phyloP scores from a whole-genome alignment of 2,329 filamentous ascomycete species.

The Calycina herbarum region DNA sequence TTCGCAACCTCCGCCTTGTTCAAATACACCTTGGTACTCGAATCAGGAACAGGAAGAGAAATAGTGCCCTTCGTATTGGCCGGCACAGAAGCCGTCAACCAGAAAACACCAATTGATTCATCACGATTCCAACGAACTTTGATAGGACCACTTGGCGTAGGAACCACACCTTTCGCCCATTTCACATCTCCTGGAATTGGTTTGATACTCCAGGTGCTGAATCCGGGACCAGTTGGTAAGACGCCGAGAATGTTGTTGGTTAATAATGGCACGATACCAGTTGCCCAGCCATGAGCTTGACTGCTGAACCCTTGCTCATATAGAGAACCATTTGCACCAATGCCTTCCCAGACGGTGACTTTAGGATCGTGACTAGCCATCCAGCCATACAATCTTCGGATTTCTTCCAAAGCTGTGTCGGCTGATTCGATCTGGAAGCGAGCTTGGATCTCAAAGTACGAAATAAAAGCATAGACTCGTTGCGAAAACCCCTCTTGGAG shows the following conservation, averaged over 20 bases:
- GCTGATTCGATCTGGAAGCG: constrained; percentile 43
- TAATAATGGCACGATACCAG: constrained; percentile 49
- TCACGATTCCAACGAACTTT: constrained; percentile 42
- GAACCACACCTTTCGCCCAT: constrained; percentile 48
- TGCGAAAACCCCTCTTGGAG: constrained; percentile 42
- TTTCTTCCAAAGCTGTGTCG: constrained; percentile 45
- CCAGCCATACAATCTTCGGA: constrained; percentile 50
- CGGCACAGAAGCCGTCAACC: constrained; percentile 38
- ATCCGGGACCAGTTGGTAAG: constrained; percentile 46
- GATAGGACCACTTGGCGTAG: constrained; percentile 44
- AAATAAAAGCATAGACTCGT: constrained; percentile 53
- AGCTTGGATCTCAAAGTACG: constrained; percentile 54
- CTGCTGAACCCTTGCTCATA: constrained; percentile 51
- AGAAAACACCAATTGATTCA: constrained; percentile 27
- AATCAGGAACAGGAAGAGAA: constrained; percentile 27
- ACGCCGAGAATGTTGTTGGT: constrained; percentile 50
- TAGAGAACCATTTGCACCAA: constrained; percentile 43
- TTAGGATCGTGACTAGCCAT: constrained; percentile 49
- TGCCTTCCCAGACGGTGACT: constrained; percentile 53
- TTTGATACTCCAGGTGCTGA: constrained; percentile 43
- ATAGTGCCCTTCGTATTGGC: constrained; percentile 28
- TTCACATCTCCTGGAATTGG: constrained; percentile 41
- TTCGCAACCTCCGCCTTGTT: constrained; percentile 5
- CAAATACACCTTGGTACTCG: constrained; percentile 13
- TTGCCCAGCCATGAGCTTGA: constrained; percentile 53